Conservation (phyloP, 2,329 filamentous ascomycete genomes). For the Fusarium setosum region DNA sequence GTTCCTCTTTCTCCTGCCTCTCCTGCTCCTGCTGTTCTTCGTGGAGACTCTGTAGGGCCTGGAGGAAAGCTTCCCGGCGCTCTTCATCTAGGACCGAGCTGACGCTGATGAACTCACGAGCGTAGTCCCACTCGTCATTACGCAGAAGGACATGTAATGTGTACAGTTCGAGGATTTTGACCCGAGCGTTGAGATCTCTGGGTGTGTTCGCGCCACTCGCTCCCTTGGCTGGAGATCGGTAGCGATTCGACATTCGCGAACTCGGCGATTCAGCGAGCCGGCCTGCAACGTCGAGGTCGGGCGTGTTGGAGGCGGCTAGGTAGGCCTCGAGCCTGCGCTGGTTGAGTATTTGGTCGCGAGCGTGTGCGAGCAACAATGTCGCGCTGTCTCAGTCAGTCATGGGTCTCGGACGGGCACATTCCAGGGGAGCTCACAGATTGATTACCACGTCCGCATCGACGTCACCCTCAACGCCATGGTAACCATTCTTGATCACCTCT, state of each 20-base stretch:
- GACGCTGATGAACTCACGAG: constrained; percentile 87
- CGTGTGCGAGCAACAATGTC: constrained; percentile 91
- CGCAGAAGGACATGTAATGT: constrained; percentile 93
- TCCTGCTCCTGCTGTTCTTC: constrained; percentile 85
- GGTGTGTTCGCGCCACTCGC: constrained; percentile 81
- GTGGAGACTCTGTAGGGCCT: constrained; percentile 84
- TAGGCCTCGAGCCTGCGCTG: constrained; percentile 91
- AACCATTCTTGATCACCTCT: constrained; percentile 87
- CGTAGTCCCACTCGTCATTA: constrained; percentile 97
- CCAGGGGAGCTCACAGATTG: constrained; percentile 71
- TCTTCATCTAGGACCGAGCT: constrained; percentile 93
- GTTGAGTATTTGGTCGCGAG: constrained; percentile 83
- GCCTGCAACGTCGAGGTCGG: constrained; percentile 77
- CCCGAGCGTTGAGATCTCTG: constrained; percentile 82
- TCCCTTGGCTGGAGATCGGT: constrained; percentile 59
- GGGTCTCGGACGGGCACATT: constrained; percentile 11
- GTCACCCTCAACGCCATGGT: constrained; percentile 87
- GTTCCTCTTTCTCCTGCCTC: constrained; percentile 70
- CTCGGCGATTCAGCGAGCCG: constrained; percentile 64
- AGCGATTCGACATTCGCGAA: constrained; percentile 50
- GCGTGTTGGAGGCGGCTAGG: constrained; percentile 79
- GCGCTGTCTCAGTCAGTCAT: constrained; percentile 66
- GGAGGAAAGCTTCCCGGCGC: constrained; percentile 86
- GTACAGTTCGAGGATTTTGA: constrained; percentile 95
- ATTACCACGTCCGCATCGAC: constrained; percentile 96